Conservation (phyloP, 140 eudicot species). For the Flaveria floridana region DNA sequence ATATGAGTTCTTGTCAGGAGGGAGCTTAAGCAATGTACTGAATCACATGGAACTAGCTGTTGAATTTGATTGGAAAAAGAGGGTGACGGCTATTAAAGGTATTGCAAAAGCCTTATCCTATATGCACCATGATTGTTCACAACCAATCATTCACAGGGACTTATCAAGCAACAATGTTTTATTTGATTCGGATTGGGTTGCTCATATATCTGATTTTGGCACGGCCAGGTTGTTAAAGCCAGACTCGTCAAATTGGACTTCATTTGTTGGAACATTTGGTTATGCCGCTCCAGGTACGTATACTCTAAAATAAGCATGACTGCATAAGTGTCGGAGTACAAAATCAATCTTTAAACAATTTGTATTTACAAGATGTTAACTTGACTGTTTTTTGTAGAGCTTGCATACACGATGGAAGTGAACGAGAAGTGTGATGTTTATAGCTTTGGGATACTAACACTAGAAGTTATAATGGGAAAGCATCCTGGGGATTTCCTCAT, state of each 20-base stretch:
- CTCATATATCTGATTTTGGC: slow-evolving; percentile 29
- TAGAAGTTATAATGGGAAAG: slow-evolving; percentile 30
- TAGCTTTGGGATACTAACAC: slow-evolving; percentile 2
- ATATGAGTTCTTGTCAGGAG: background rate
- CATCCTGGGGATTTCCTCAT: slow-evolving; percentile 35
- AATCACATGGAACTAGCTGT: background rate
- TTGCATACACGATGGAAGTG: slow-evolving; percentile 21
- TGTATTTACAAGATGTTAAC: background rate
- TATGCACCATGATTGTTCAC: slow-evolving; percentile 16
- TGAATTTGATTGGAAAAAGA: slow-evolving; percentile 20
- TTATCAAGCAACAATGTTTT: slow-evolving; percentile 29
- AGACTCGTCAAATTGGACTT: slow-evolving; percentile 3
- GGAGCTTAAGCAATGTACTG: slow-evolving; percentile 10
- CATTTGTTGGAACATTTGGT: slow-evolving; percentile 7
- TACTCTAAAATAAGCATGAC: background rate
- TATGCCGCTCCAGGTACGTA: background rate
- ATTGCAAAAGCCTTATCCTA: slow-evolving; percentile 8
- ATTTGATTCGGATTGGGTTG: slow-evolving; percentile 22
- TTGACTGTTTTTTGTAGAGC: slow-evolving; percentile 8
- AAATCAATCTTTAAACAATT: background rate
- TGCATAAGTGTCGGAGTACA: background rate
- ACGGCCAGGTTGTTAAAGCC: background rate
- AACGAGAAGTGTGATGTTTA: slow-evolving; percentile 13
- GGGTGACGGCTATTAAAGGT: slow-evolving; percentile 8
- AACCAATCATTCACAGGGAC: slow-evolving; percentile 6